phyloP scores from a whole-genome alignment of 176 grass and related monocot genomes.

The Bromus sterilis region DNA sequence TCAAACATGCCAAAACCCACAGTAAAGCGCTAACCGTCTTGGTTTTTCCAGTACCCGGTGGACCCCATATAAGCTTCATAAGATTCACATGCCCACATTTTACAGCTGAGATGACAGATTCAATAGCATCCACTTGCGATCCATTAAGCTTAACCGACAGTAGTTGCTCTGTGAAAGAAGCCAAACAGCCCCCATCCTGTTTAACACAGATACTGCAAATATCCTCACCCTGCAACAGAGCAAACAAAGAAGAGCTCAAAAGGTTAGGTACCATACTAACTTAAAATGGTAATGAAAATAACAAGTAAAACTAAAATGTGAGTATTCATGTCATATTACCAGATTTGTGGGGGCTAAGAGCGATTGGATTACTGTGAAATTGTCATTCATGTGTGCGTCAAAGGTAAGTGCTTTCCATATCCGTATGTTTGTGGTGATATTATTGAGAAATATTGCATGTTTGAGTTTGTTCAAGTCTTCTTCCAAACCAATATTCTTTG shows the following conservation, averaged over 20 bases:
- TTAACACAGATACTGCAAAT: neutral
- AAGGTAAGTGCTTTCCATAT: slow-evolving; percentile 53
- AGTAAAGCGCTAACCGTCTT: slow-evolving; percentile 49
- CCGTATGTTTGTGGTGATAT: slow-evolving; percentile 35
- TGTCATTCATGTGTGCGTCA: slow-evolving; percentile 16
- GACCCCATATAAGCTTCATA: slow-evolving; percentile 69
- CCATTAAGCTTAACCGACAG: slow-evolving; percentile 41
- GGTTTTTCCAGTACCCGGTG: slow-evolving; percentile 86
- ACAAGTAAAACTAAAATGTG: neutral
- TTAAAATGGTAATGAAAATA: neutral
- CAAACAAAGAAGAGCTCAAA: neutral
- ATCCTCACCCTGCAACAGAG: slow-evolving; percentile 24
- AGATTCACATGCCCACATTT: slow-evolving; percentile 27
- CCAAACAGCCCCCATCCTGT: neutral
- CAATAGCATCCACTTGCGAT: slow-evolving; percentile 45
- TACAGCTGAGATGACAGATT: slow-evolving; percentile 40
- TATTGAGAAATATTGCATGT: slow-evolving; percentile 44
- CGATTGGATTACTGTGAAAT: slow-evolving; percentile 53
- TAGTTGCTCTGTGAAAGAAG: slow-evolving; percentile 18
- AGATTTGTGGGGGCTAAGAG: slow-evolving; percentile 24
- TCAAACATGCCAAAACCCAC: slow-evolving; percentile 41
- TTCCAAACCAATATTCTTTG: neutral
- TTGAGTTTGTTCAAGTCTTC: slow-evolving; percentile 22
- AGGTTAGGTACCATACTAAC: neutral
- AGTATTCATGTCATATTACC: slow-evolving; percentile 27